A percentile compares a stretch with the other conserved stretches of the same genome.
These are phyloP conservation scores for Penicillium sp. DNA, from an alignment of 2,329 filamentous ascomycete species.

Conservation along the genomic window DNA sequence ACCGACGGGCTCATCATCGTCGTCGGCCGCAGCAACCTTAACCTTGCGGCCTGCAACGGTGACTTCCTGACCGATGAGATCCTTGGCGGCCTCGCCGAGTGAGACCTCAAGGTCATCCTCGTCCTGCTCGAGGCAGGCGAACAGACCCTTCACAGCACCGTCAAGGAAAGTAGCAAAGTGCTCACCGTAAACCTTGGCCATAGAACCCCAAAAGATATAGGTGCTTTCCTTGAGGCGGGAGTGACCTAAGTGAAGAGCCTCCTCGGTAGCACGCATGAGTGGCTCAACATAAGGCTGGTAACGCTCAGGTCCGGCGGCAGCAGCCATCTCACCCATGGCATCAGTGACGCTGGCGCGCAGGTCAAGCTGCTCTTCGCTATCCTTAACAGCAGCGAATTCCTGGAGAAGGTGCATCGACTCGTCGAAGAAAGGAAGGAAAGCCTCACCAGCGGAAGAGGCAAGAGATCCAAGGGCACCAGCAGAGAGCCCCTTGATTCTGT, in stretches of 20 bases:
- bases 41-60: conserved; percentile 82
- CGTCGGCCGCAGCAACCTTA: conserved; percentile 70
- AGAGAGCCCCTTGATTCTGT: conserved; percentile 86
- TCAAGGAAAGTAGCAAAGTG: conserved; percentile 54
- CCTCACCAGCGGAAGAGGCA: conserved; percentile 79
- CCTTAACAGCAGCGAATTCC: conserved; percentile 82
- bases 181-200: conserved; percentile 91
- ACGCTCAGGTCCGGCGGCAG: conserved; percentile 80
- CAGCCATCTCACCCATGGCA: conserved; percentile 89
- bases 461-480: conserved; percentile 90
- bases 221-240: conserved; percentile 92
- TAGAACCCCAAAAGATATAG: conserved; percentile 94
- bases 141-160: conserved; percentile 61
- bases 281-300: conserved; percentile 92
- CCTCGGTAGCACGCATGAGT: conserved; percentile 90
- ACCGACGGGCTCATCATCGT: conserved; percentile 55
- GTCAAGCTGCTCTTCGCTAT: conserved; percentile 85
- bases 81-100: conserved; percentile 73
- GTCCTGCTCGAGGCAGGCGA: conserved; percentile 85
- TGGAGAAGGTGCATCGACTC: conserved; percentile 89
- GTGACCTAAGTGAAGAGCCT: conserved; percentile 86
- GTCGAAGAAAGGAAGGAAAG: conserved; percentile 90
- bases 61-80: conserved; percentile 76
- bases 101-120: conserved; percentile 80
- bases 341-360: conserved; percentile 89